Base-by-base conservation (phyloP, 495 filamentous ascomycete species). In the Penicillium antarcticum region DNA sequence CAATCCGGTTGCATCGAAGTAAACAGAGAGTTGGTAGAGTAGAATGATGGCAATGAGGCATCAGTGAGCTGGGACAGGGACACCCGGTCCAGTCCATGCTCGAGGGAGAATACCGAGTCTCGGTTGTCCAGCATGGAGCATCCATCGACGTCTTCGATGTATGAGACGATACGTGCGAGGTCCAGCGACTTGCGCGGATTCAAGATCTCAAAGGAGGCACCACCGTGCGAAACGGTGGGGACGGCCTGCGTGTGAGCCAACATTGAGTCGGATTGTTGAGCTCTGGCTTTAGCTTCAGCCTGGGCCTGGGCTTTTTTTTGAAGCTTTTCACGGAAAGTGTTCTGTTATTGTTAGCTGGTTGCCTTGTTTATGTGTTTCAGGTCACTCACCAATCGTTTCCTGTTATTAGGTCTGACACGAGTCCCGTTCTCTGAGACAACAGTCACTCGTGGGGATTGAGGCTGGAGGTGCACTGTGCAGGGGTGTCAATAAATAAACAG, bases 151-250 rank as follows among this genome's bases (percentile, higher is more conserved):
- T 75, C 72, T 43, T 75, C 72, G 19, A 74, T 69, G 43, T 65
- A 74, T 3, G 73, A 74, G 23, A 73, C 69, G 32, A 76, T 73
- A 11, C 70, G 64, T 4, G 70, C 59, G 11, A 71, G 52, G 47
- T 70, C 62, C 12, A 74, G 54, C 7, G 73, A 76, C 45, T 68
- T 67, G 44, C 68, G 70, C 19, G 74, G 74, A 29, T 77, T 77
- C 14, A 77, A 39, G 26, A 77, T 77, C 38, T 77, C 72, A 42
- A 77, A 77, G 18, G 63, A 66, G n/a, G 72, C 58, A 12, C 74
- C 74, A 21, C 72, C 62, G 52, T 72, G 66, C 23, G 66, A 62
- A 51, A 77, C 50, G 51, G 69, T 75, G 35, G 66, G 51, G 11
- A 58, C 60, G 40, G 63, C 50, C 52, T 53, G 54, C 21, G 62